Evolutionary conservation across 805 yeast species (phyloP).

Genomic region (Kodamaea neixiangensis): DNA sequence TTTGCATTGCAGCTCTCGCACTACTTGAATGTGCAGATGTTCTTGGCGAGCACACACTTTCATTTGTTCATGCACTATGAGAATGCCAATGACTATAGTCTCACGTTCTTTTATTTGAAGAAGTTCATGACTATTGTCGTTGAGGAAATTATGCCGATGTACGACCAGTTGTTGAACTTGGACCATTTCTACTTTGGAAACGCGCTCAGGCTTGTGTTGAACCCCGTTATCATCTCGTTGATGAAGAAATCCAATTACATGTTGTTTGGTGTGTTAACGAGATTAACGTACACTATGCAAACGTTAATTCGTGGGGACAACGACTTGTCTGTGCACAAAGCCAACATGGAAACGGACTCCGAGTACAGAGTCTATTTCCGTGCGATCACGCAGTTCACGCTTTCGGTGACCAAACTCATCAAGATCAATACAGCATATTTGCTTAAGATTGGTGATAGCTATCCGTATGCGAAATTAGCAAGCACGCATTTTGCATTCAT

Average conservation of each 20-base stretch:
- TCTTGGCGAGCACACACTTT: constrained; percentile 15
- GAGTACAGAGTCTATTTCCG: constrained; percentile 8
- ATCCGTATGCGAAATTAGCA: constrained; percentile 6
- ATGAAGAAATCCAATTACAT: constrained; percentile 7
- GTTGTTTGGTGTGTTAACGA: constrained; percentile 9
- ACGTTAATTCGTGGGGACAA: constrained; percentile 10
- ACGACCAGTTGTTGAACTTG: constrained; percentile 34
- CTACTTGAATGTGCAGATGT: constrained; percentile 18
- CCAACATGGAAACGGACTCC: constrained; percentile 9
- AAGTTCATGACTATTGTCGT: constrained; percentile 17
- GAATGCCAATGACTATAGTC: constrained; percentile 12
- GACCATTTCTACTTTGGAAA: constrained; percentile 39
- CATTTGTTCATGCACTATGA: constrained; percentile 23
- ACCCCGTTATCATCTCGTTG: constrained; percentile 32
- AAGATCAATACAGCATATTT: constrained; percentile 5
- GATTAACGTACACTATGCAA: constrained; percentile 11
- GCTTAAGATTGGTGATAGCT: constrained; percentile 6
- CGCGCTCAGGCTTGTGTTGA: constrained; percentile 41
- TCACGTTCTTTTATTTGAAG: constrained; percentile 19
- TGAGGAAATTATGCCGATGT: constrained; percentile 38
- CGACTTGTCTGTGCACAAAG: constrained; percentile 9
- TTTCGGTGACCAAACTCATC: constrained; percentile 5
- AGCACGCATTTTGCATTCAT: constrained; percentile 2
- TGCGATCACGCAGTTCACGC: constrained; percentile 2
- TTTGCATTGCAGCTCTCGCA: constrained; percentile 5